Conservation (phyloP, 1,139 yeast genomes). For the Lodderomyces parapsilosis region DNA sequence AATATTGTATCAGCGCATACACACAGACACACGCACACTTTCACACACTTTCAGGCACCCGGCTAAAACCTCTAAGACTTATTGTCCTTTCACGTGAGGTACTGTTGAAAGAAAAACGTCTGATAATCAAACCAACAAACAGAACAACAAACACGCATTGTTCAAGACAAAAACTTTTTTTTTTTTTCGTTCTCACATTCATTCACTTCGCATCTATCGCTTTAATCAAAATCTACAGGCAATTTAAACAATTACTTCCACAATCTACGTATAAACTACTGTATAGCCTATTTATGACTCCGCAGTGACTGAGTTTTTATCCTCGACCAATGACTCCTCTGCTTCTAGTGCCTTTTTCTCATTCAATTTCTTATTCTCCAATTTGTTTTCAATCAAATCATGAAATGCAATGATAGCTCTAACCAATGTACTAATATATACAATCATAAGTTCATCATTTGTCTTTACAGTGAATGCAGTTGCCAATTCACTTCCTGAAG, state of each 20-base stretch:
- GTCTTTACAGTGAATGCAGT: slow-evolving; percentile 89
- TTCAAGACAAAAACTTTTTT: background rate
- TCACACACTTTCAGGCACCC: background rate
- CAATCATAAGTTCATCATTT: slow-evolving; percentile 93
- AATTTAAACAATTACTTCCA: too few species aligned
- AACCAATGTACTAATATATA: slow-evolving; percentile 85
- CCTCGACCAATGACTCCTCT: slow-evolving; percentile 11
- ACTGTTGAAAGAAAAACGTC: too few species aligned
- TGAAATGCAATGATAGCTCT: slow-evolving; percentile 96
- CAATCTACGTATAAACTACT: too few species aligned
- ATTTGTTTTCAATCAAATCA: slow-evolving; percentile 92
- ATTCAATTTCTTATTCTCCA: slow-evolving; percentile 65
- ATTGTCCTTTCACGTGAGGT: too few species aligned
- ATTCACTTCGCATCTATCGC: background rate
- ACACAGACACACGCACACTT: background rate
- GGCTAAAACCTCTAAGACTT: too few species aligned
- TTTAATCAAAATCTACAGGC: too few species aligned
- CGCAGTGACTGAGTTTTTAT: slow-evolving; percentile 8
- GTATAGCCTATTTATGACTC: slow-evolving; percentile 6
- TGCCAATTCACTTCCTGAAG: slow-evolving; percentile 50
- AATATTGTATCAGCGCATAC: background rate
- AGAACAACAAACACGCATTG: too few species aligned
- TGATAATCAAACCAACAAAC: too few species aligned
- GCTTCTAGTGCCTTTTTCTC: slow-evolving; percentile 29
- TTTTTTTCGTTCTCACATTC: background rate